Percentiles rank a stretch among this genome's conserved stretches.
Evolutionary conservation across 805 yeast species (phyloP).

Genomic region (Zygosaccharomyces bailii): DNA sequence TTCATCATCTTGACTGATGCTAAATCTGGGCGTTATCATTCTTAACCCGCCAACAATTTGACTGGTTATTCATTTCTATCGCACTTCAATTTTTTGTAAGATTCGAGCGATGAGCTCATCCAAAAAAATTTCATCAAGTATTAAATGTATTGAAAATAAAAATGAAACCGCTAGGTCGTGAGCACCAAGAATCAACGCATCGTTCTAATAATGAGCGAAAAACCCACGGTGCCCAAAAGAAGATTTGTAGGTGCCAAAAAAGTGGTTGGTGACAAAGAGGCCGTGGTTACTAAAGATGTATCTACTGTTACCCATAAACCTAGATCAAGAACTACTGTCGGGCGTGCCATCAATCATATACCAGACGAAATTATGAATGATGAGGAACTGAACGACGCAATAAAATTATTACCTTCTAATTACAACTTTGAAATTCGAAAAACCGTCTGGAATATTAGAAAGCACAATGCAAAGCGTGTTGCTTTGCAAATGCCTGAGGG

Average conservation of each 20-base stretch:
- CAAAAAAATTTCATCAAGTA: constrained; percentile 4
- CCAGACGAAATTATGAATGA: constrained; percentile 83
- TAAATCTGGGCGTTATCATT: constrained; percentile 88
- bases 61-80: background rate
- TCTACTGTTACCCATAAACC: constrained; percentile 30
- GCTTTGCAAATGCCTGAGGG: constrained; percentile 99
- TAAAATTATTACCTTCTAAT: constrained; percentile 77
- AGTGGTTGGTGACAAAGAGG: constrained; percentile 19
- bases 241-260: constrained; percentile 59
- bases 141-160: background rate
- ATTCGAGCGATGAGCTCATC: constrained; percentile 6
- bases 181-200: background rate
- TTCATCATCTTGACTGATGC: constrained; percentile 71
- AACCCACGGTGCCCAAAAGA: constrained; percentile 42
- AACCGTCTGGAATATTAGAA: constrained; percentile 87
- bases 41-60: background rate
- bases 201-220: constrained; percentile 15
- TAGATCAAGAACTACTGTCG: constrained; percentile 38
- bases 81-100: constrained; percentile 1
- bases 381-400: constrained; percentile 77
- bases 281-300: constrained; percentile 25
- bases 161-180: background rate
- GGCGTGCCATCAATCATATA: constrained; percentile 75
- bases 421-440: constrained; percentile 96
- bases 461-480: constrained; percentile 71